Evolutionary conservation across 208 protist genomes (phyloP).

Genomic region (Porcisia hertigi): DNA sequence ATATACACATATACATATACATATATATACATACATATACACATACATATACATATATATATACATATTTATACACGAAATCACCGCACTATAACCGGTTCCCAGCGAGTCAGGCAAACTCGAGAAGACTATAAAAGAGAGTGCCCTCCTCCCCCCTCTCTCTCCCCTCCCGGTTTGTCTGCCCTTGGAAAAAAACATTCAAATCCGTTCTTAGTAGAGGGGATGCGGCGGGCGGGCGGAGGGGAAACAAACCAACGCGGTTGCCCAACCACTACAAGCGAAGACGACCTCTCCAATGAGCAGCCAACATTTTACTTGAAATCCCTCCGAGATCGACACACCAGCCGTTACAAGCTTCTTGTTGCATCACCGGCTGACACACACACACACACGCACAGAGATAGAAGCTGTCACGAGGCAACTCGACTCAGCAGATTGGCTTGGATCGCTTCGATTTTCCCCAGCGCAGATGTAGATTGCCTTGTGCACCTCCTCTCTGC

Average conservation of each 20-base stretch:
- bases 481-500: slow-evolving; percentile 5
- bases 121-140: neutral
- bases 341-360: neutral
- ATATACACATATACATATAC: too few relatives aligned
- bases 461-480: neutral
- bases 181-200: too few relatives aligned
- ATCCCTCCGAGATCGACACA: neutral
- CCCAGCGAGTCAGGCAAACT: neutral
- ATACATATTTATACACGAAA: too few relatives aligned
- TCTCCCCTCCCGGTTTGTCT: neutral
- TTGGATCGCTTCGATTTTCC: neutral
- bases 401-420: neutral
- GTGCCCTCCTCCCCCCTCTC: neutral
- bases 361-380: neutral
- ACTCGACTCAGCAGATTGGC: neutral
- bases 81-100: neutral
- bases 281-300: neutral
- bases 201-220: neutral
- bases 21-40: too few relatives aligned
- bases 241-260: neutral
- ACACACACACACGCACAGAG: too few relatives aligned
- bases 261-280: neutral
- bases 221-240: too few relatives aligned
- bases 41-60: too few relatives aligned
- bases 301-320: neutral